Percentiles rank a stretch among this genome's conserved stretches.
These are phyloP conservation scores for Phytophthora quininea DNA, from an alignment of 352 stramenopile genomes.

Conservation along the genomic window DNA sequence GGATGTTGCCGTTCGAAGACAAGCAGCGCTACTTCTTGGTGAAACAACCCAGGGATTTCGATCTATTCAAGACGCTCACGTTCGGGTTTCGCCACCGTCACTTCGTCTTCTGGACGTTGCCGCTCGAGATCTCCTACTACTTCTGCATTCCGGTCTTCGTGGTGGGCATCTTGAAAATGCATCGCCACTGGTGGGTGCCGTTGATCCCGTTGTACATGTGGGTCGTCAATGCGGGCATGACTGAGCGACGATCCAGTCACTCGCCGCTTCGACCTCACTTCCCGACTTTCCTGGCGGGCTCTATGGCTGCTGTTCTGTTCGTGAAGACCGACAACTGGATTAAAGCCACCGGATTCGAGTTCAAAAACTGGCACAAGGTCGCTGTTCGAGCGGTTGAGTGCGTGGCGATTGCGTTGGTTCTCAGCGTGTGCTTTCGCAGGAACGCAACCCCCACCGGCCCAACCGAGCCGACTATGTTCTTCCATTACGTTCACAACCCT, in stretches of 20 bases:
- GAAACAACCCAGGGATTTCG: slow-evolving; percentile 36
- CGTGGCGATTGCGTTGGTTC: slow-evolving; percentile 22
- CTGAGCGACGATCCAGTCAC: slow-evolving; percentile 36
- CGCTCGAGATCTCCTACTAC: slow-evolving; percentile 60
- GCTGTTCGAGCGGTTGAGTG: slow-evolving; percentile 33
- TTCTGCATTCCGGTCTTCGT: slow-evolving; percentile 49
- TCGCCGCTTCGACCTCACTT: slow-evolving; percentile 35
- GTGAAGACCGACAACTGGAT: slow-evolving; percentile 32
- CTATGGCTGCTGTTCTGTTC: slow-evolving; percentile 44
- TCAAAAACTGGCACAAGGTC: slow-evolving; percentile 20
- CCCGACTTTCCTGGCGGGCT: slow-evolving; percentile 49
- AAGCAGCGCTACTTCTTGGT: slow-evolving; percentile 41
- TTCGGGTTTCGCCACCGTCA: slow-evolving; percentile 42
- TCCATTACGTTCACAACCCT: slow-evolving; percentile 39
- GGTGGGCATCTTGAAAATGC: slow-evolving; percentile 26
- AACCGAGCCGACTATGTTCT: slow-evolving; percentile 37
- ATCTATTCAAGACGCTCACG: slow-evolving; percentile 50
- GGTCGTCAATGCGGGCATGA: slow-evolving; percentile 31
- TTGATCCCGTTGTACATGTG: slow-evolving; percentile 35
- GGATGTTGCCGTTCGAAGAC: slow-evolving; percentile 36
- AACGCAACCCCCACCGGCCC: slow-evolving; percentile 12
- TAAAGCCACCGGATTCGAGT: slow-evolving; percentile 25
- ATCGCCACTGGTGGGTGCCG: slow-evolving; percentile 42
- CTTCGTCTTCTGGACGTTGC: slow-evolving; percentile 64
- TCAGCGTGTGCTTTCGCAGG: slow-evolving; percentile 38